phyloP scores from a whole-genome alignment of 2,329 filamentous ascomycete species.

The Sclerotinia subarctica region DNA sequence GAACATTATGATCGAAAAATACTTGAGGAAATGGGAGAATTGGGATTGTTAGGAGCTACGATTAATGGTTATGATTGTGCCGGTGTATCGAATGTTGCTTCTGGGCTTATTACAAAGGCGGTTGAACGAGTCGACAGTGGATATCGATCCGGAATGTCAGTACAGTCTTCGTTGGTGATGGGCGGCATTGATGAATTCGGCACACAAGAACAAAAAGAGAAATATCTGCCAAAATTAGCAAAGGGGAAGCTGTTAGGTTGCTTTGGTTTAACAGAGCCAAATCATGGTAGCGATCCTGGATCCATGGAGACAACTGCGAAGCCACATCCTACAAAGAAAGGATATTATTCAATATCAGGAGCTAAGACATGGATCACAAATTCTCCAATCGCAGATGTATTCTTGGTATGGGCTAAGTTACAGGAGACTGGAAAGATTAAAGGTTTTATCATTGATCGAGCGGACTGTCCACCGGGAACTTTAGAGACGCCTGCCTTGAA shows the following conservation, averaged over 20 bases:
- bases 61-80: slow-evolving; percentile 88
- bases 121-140: slow-evolving; percentile 90
- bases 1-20: slow-evolving; percentile 85
- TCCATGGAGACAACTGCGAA: slow-evolving; percentile 88
- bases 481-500: slow-evolving; percentile 89
- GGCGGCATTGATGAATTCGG: slow-evolving; percentile 87
- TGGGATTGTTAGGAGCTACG: slow-evolving; percentile 82
- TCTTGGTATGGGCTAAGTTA: slow-evolving; percentile 90
- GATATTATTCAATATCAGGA: slow-evolving; percentile 74
- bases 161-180: slow-evolving; percentile 92
- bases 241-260: slow-evolving; percentile 79
- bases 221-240: slow-evolving; percentile 75
- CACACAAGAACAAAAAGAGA: slow-evolving; percentile 81
- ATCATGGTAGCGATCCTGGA: slow-evolving; percentile 88
- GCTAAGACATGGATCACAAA: slow-evolving; percentile 97
- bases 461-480: slow-evolving; percentile 79
- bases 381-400: slow-evolving; percentile 80
- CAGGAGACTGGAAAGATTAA: slow-evolving; percentile 90
- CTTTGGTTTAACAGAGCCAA: slow-evolving; percentile 88
- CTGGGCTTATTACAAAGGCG: slow-evolving; percentile 84
- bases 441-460: slow-evolving; percentile 85
- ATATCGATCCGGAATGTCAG: slow-evolving; percentile 89
- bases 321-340: slow-evolving; percentile 78
- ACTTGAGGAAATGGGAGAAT: slow-evolving; percentile 85
- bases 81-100: slow-evolving; percentile 80